phyloP scores from a whole-genome alignment of 108 stramenopile genomes.

The Mediolabrus comicus region DNA sequence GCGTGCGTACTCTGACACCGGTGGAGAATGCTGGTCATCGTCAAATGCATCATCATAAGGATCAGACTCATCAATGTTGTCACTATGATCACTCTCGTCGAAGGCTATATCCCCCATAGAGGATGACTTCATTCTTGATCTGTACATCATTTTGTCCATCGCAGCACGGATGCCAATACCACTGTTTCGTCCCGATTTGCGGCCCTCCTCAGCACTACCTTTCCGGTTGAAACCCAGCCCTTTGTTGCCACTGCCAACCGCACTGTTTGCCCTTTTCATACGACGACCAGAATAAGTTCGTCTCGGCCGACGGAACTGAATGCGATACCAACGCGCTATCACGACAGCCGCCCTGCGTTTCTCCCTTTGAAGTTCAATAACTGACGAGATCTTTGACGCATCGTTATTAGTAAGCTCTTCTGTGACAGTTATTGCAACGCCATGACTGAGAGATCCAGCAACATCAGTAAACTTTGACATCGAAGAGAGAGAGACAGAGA shows the following conservation, averaged over 20 bases:
- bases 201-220: slow-evolving; percentile 1
- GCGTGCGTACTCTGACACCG: slow-evolving; percentile 23
- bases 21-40: neutral
- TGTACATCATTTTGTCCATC: slow-evolving; percentile 25
- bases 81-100: slow-evolving; percentile 3
- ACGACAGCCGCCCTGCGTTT: slow-evolving; percentile 24
- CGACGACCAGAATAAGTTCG: neutral
- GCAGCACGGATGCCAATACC: slow-evolving; percentile 6
- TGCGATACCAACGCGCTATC: slow-evolving; percentile 38
- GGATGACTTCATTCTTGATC: slow-evolving; percentile 3
- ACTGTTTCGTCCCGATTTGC: neutral
- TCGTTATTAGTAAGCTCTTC: slow-evolving; percentile 33
- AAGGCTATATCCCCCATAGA: slow-evolving; percentile 25
- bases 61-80: slow-evolving; percentile 12
- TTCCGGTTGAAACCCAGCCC: slow-evolving; percentile 6
- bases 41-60: neutral
- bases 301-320: neutral
- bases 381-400: slow-evolving; percentile 8
- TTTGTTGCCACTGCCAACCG: slow-evolving; percentile 3
- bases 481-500: neutral
- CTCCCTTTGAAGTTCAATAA: slow-evolving; percentile 20
- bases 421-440: slow-evolving; percentile 39
- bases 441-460: slow-evolving; percentile 45
- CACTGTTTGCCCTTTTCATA: slow-evolving; percentile 3
- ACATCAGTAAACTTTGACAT: slow-evolving; percentile 44